Percentiles rank a stretch among this genome's conserved stretches.
phyloP scores from a whole-genome alignment of 2,329 filamentous ascomycete genomes.

The Periconia digitata region DNA sequence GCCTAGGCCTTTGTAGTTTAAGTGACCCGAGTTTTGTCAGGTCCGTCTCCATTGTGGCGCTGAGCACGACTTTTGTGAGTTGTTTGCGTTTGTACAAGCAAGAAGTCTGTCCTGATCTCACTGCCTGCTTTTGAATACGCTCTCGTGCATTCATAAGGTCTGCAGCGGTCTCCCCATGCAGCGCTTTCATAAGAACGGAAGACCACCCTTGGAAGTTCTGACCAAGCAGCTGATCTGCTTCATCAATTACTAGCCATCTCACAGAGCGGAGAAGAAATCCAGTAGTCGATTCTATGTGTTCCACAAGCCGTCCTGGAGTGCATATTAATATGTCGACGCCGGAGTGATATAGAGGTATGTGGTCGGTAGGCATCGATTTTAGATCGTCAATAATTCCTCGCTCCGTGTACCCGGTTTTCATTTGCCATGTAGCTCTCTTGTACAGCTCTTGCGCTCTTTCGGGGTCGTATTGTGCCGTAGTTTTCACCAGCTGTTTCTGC shows the following conservation, averaged over 20 bases:
- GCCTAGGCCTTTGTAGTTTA: conserved; percentile 69
- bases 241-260: conserved; percentile 88
- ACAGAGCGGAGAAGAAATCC: conserved; percentile 79
- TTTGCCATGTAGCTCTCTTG: conserved; percentile 40
- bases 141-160: conserved; percentile 56
- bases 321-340: conserved; percentile 87
- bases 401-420: conserved; percentile 37
- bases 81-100: conserved; percentile 35
- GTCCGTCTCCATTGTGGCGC: conserved; percentile 89
- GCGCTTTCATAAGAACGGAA: conserved; percentile 63
- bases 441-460: conserved; percentile 55
- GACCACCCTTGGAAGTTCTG: conserved; percentile 95
- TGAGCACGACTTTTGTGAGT: conserved; percentile 81
- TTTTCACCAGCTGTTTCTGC: conserved; percentile 62
- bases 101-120: conserved; percentile 36
- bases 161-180: conserved; percentile 54
- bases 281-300: conserved; percentile 81
- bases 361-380: conserved; percentile 51
- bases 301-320: conserved; percentile 87
- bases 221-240: conserved; percentile 87
- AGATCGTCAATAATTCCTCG: conserved; percentile 43
- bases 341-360: conserved; percentile 67
- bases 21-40: conserved; percentile 76
- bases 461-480: conserved; percentile 64
- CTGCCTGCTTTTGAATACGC: conserved; percentile 51